Evolutionary conservation across 768 basidiomycete genomes (phyloP), one percentile per base, ranked within the genome.

Genomic region (Rhizopogon vulgaris): DNA sequence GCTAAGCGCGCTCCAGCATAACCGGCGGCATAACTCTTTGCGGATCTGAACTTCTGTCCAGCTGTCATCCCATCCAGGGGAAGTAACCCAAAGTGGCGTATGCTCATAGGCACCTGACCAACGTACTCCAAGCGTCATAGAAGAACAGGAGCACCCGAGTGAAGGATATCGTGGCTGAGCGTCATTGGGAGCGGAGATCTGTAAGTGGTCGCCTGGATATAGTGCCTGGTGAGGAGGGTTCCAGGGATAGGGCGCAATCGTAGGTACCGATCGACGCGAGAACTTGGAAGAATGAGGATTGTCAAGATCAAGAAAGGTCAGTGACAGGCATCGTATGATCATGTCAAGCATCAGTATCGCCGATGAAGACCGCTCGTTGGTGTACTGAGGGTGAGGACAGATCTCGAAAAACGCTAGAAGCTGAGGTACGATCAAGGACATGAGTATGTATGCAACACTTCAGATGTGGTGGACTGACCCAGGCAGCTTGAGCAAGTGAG

Each of bases 1-100:
- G 49, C 75, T 70, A 66, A 88, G 73, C 6, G 81, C 69, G 61
- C 82, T 86, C 88, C 88, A 90, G 55, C 84, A 85, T 22, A 89
- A 65, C 36, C 87, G 71, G 34, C 88, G 79, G 59, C 82, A 83
- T 41, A 82, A 82, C 62, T 91, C 88, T 65, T 80, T 84, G 39
- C 77, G 70, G 53, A 87, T 78, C 55, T 90, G 87, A 9, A 68
- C 75, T 41, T 82, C 79, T n/a, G 76, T 69, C 78, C 78, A 83
- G 9, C 71, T 63, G 38, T 68, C 62, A 51, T 77, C 73, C 85
- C 85, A 90, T 5, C 78, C 82, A 0, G 85, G 80, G 5, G 85
- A 82, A 50, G 74, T 70, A 6, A 74, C 64, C 87, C 86, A 88
- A 52, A 82, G 61, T 2, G 84, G 85, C 0, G 78, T 75, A 60